These are phyloP conservation scores for Aspergillus japonicus DNA, from an alignment of 2,329 filamentous ascomycete species.

Conservation along the genomic window DNA sequence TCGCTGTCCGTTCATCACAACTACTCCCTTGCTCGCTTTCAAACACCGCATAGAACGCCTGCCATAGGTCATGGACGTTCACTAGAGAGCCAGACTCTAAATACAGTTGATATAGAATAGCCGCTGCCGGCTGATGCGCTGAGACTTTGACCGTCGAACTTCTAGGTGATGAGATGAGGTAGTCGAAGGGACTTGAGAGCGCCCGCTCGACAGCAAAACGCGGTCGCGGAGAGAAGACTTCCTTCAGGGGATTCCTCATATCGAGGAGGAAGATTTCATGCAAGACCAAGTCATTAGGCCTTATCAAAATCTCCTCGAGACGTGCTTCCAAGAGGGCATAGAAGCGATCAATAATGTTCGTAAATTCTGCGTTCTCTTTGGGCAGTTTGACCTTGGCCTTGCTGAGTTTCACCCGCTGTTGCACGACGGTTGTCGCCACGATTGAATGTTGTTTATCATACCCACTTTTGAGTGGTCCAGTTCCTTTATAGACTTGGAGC, in stretches of 20 bases:
- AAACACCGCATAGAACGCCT: slow-evolving; percentile 58
- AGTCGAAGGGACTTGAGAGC: slow-evolving; percentile 59
- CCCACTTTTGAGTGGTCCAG: slow-evolving; percentile 65
- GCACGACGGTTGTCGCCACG: slow-evolving; percentile 58
- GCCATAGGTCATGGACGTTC: slow-evolving; percentile 62
- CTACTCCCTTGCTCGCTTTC: slow-evolving; percentile 32
- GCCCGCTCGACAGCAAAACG: slow-evolving; percentile 61
- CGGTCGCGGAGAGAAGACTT: slow-evolving; percentile 58
- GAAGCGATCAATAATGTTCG: slow-evolving; percentile 51
- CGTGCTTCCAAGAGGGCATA: slow-evolving; percentile 47
- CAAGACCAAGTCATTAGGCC: slow-evolving; percentile 52
- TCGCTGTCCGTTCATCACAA: slow-evolving; percentile 38
- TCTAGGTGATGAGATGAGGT: slow-evolving; percentile 54
- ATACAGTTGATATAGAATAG: slow-evolving; percentile 62
- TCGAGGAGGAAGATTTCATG: slow-evolving; percentile 61
- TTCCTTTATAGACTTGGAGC: slow-evolving; percentile 46
- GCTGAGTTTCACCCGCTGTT: slow-evolving; percentile 59
- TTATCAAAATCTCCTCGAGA: slow-evolving; percentile 48
- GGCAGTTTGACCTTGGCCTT: slow-evolving; percentile 57
- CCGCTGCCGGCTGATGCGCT: slow-evolving; percentile 56
- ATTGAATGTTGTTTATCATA: slow-evolving; percentile 66
- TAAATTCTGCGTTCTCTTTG: slow-evolving; percentile 55
- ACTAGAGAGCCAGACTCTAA: slow-evolving; percentile 61
- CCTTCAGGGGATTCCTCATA: slow-evolving; percentile 55
- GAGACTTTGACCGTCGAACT: slow-evolving; percentile 39